phyloP scores from a whole-genome alignment of 805 yeast species.

The Starmera pachycereana region DNA sequence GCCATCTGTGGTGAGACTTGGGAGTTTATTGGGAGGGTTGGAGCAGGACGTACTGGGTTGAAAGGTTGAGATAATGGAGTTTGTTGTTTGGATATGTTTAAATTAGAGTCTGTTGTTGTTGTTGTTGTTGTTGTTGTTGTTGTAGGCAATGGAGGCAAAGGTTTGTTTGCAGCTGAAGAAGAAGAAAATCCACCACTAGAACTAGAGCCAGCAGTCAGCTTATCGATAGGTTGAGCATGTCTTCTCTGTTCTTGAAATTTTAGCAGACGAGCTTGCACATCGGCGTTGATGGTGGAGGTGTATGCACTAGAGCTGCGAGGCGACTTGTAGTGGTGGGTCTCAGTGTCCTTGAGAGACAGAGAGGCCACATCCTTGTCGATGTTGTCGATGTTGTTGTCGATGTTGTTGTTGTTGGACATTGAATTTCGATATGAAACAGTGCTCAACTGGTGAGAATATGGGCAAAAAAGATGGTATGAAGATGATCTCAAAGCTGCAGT shows the following conservation, averaged over 20 bases:
- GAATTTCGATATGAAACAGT: no score
- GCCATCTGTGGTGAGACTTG: slow-evolving; percentile 77
- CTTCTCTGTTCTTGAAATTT: slow-evolving; percentile 78
- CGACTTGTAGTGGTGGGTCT: slow-evolving; percentile 4
- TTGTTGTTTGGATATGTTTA: neutral
- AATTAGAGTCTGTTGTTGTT: neutral
- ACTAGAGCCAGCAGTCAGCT: slow-evolving; percentile 7
- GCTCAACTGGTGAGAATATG: no score
- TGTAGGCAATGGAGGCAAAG: slow-evolving; percentile 9
- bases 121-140: slow-evolving; percentile 10
- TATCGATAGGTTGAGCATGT: slow-evolving; percentile 21
- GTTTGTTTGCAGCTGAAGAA: neutral
- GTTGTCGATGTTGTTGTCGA: neutral
- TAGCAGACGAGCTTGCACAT: slow-evolving; percentile 74
- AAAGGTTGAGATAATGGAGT: slow-evolving; percentile 1
- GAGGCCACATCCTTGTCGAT: neutral
- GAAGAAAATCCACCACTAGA: slow-evolving; percentile 7
- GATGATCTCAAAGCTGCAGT: no score
- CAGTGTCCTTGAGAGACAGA: neutral
- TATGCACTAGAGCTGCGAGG: slow-evolving; percentile 17
- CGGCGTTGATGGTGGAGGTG: slow-evolving; percentile 46
- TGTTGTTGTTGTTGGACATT: neutral
- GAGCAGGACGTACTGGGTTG: slow-evolving; percentile 20
- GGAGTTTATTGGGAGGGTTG: slow-evolving; percentile 22
- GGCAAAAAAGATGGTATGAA: no score